Percentiles rank a stretch among this genome's conserved stretches.
Evolutionary conservation across 257 asterid species (phyloP).

Genomic region (Catharanthus roseus): DNA sequence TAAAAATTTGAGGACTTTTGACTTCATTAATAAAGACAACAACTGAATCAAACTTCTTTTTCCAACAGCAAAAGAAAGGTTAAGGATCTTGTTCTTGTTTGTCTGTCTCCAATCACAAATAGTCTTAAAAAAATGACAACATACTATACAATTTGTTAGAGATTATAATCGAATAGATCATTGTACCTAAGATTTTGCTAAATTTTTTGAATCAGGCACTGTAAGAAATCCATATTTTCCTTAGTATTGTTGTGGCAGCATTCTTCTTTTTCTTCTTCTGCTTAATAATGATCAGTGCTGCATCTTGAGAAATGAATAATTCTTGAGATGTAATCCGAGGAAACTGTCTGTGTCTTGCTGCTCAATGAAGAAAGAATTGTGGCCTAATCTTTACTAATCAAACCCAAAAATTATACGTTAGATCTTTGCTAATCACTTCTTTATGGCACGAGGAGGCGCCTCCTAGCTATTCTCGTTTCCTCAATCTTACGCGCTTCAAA

Average conservation of each 20-base stretch:
- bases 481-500: neutral
- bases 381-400: neutral
- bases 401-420: neutral
- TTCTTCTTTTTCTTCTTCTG: neutral
- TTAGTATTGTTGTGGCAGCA: too few relatives aligned
- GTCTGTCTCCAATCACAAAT: neutral
- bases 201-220: neutral
- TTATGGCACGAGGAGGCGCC: neutral
- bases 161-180: neutral
- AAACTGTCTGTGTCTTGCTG: too few relatives aligned
- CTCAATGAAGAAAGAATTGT: constrained; percentile 1
- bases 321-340: too few relatives aligned
- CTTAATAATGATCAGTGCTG: too few relatives aligned
- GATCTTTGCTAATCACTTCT: neutral
- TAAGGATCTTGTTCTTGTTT: neutral
- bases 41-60: neutral
- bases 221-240: too few relatives aligned
- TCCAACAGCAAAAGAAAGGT: neutral
- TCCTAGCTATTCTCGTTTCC: neutral
- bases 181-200: neutral
- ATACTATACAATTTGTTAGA: neutral
- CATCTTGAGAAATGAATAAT: too few relatives aligned
- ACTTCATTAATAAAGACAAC: neutral
- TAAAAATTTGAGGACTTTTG: neutral
- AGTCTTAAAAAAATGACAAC: neutral